Base-by-base conservation (phyloP, 768 basidiomycete genomes). In the Galerina sulciceps region DNA sequence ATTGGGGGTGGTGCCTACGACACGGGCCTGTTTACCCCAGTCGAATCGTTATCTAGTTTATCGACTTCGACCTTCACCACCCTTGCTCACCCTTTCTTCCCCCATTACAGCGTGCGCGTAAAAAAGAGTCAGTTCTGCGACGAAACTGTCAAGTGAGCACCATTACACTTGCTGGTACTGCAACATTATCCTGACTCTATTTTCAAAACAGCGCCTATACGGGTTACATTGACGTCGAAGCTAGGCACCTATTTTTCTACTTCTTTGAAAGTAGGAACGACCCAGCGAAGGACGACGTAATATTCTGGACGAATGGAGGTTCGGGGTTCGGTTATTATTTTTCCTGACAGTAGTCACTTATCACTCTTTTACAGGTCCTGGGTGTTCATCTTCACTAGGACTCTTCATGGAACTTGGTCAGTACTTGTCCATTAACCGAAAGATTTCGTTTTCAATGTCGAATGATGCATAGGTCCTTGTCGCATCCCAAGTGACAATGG, bases 371-470 rank as follows among this genome's bases (percentile, higher is more conserved):
- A 2, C 6, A 75, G 77, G 88, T 53, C 72, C 73, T 31, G 76
- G 75, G 47, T 74, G 81, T 61, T 75, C 74, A 1, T 72, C 75
- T 3, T 77, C 86, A 26, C 66, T 87, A 0, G 90, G 88, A 3
- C 72, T 91, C 10, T 86, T 91, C 62, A 89, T 90, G 88, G 89
- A 90, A 69, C 75, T 82, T 57, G 90, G 89, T 66, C 81, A 78
- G 18, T 84, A 80, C 9, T 22, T 13, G 31, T 38, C 6, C 10
- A 51, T 10, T 13, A 4, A 14, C 2, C 37, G 4, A 36, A 13
- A 8, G 18, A 59, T 72, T 13, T 47, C 44, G 22, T 8, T 17
- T 34, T 58, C 22, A 46, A 57, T 45, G 23, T 57, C 35, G 17
- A 14, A 20, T 4, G 14, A 9, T 51, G 13, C 17, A 23, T 20